Conservation (phyloP, 108 stramenopile genomes). For the Cyclostephanos invisitatus region DNA sequence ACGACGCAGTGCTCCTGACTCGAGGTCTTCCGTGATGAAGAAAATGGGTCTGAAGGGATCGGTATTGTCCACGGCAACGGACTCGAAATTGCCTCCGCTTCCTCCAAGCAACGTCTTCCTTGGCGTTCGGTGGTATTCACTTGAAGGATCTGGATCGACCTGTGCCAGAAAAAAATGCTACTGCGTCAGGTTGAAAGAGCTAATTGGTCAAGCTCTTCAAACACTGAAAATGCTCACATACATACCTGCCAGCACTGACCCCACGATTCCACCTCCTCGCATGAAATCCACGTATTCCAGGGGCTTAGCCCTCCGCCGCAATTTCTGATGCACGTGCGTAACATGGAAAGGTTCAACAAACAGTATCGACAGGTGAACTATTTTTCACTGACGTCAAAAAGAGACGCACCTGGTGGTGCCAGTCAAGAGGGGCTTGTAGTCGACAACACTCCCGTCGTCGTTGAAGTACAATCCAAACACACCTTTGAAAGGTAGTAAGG, state of each 20-base stretch:
- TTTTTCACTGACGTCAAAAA: not conserved
- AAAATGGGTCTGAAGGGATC: constrained; percentile 30
- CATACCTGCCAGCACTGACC: constrained; percentile 15
- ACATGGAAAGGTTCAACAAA: not conserved
- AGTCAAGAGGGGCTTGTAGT: constrained; percentile 20
- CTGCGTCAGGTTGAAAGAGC: not conserved
- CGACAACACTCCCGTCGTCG: constrained; percentile 8
- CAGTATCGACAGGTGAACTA: not conserved
- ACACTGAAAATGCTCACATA: not conserved
- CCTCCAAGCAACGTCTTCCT: constrained; percentile 18
- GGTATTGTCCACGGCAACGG: constrained; percentile 35
- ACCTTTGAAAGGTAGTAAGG: not conserved
- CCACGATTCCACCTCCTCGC: constrained; percentile 34
- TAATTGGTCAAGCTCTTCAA: not conserved
- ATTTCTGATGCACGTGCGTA: not conserved
- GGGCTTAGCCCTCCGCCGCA: constrained; percentile 31
- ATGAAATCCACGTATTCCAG: constrained; percentile 45
- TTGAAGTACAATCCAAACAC: constrained; percentile 22
- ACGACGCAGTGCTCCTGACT: constrained; percentile 46
- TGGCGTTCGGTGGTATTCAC: constrained; percentile 14
- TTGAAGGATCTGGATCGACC: constrained; percentile 31
- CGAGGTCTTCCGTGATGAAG: constrained; percentile 60
- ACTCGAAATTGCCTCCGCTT: constrained; percentile 39
- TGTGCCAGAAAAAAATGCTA: not conserved
- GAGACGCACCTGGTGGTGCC: not conserved